Percentiles rank a stretch among this genome's conserved stretches.
Conservation (phyloP, 2,329 filamentous ascomycete species). For the Fusarium phyllophilum region DNA sequence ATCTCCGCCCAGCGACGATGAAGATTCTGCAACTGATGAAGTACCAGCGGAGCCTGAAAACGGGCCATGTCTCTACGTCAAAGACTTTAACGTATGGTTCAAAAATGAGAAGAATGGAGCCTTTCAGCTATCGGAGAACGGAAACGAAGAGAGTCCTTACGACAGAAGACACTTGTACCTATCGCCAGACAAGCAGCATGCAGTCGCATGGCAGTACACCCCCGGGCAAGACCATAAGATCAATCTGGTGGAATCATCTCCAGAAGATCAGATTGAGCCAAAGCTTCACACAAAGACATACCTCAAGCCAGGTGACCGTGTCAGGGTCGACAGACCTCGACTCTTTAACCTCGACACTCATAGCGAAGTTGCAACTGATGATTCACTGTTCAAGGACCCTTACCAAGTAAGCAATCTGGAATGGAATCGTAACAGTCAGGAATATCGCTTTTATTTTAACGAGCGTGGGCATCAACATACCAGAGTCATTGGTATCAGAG, state of each 20-base stretch:
- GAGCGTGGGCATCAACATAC: constrained; percentile 43
- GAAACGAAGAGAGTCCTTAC: constrained; percentile 28
- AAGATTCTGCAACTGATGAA: background rate
- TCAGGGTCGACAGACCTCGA: constrained; percentile 38
- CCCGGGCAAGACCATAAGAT: constrained; percentile 28
- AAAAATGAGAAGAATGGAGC: constrained; percentile 1
- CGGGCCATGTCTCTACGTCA: background rate
- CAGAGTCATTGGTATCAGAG: constrained; percentile 31
- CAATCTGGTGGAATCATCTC: constrained; percentile 40
- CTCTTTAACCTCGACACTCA: constrained; percentile 37
- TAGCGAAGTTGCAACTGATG: constrained; percentile 35
- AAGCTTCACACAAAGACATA: constrained; percentile 38
- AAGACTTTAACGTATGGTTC: constrained; percentile 23
- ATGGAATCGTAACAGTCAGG: constrained; percentile 38
- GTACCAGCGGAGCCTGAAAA: background rate
- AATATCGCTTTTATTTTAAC: constrained; percentile 45
- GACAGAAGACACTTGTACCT: constrained; percentile 28
- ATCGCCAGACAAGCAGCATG: constrained; percentile 27
- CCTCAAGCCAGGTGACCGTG: constrained; percentile 43
- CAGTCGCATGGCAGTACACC: constrained; percentile 41
- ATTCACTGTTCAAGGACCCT: constrained; percentile 38
- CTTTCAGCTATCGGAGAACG: constrained; percentile 31
- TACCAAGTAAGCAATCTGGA: constrained; percentile 35
- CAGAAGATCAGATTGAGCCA: constrained; percentile 43
- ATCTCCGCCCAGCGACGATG: background rate